A percentile compares a stretch with the other conserved stretches of the same genome.
Conservation (phyloP, 2,329 filamentous ascomycete genomes). For the Diaporthe vaccinii region DNA sequence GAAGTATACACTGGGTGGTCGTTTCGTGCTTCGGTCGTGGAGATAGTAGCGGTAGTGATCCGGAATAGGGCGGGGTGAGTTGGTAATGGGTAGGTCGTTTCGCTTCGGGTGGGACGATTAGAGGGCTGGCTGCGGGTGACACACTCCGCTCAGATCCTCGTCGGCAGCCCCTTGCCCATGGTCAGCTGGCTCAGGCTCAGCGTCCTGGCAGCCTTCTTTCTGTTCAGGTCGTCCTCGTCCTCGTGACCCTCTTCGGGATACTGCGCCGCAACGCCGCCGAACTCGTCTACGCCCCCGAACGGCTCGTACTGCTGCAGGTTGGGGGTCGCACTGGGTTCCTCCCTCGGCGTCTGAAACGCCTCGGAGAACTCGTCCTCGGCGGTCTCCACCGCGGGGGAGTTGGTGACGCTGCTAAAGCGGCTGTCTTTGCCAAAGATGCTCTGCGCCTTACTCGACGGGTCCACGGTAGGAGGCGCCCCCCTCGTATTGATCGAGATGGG, state of each 20-base stretch:
- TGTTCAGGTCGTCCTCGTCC: slow-evolving; percentile 47
- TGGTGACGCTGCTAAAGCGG: slow-evolving; percentile 31
- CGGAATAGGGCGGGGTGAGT: not conserved
- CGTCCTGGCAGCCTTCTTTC: slow-evolving; percentile 71
- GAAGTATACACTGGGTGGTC: slow-evolving; percentile 25
- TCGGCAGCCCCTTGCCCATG: slow-evolving; percentile 54
- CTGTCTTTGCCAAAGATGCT: slow-evolving; percentile 55
- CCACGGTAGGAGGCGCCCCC: slow-evolving; percentile 28
- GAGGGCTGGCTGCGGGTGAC: not conserved
- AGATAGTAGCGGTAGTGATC: not conserved
- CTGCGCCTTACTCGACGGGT: slow-evolving; percentile 42
- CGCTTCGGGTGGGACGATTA: not conserved
- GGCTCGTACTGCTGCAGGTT: slow-evolving; percentile 53
- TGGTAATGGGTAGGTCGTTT: not conserved
- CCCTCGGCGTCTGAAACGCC: slow-evolving; percentile 65
- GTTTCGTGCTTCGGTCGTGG: slow-evolving; percentile 23
- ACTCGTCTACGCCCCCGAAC: slow-evolving; percentile 56
- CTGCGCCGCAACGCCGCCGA: slow-evolving; percentile 44
- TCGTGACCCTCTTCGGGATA: slow-evolving; percentile 53
- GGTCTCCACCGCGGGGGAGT: slow-evolving; percentile 48
- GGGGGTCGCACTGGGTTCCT: slow-evolving; percentile 54
- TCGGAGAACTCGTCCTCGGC: slow-evolving; percentile 56
- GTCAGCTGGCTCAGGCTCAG: slow-evolving; percentile 75
- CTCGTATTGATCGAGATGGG: slow-evolving; percentile 33
- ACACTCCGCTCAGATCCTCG: slow-evolving; percentile 42